Conservation (phyloP, 768 basidiomycete genomes). For the Lepiota brunneoincarnata region DNA sequence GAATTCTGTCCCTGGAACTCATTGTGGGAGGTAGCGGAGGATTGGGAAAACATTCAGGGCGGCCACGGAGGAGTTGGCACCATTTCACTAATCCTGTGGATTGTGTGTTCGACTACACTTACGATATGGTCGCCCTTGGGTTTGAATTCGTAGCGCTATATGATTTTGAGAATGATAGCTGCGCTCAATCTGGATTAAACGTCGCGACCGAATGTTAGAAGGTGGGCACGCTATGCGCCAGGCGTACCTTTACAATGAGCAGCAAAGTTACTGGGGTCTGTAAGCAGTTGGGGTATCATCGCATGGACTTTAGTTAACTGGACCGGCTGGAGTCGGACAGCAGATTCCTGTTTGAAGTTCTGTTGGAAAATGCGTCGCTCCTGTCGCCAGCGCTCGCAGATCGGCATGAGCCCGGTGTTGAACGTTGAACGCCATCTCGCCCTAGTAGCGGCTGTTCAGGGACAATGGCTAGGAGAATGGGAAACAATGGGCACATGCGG, state of each 20-base stretch:
- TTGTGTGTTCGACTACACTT: slow-evolving; percentile 16
- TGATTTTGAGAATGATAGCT: slow-evolving; percentile 13
- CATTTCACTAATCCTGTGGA: slow-evolving; percentile 16
- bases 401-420: slow-evolving; percentile 7
- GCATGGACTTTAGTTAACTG: slow-evolving; percentile 2
- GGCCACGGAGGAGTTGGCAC: slow-evolving; percentile 22
- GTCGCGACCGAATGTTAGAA: not conserved
- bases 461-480: not conserved
- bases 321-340: not conserved
- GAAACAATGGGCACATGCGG: not conserved
- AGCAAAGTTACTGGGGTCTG: slow-evolving; percentile 3
- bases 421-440: slow-evolving; percentile 8
- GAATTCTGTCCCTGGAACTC: slow-evolving; percentile 31
- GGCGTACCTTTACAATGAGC: slow-evolving; percentile 6
- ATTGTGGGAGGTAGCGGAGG: slow-evolving; percentile 24
- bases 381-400: slow-evolving; percentile 2
- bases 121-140: slow-evolving; percentile 22
- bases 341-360: slow-evolving; percentile 7
- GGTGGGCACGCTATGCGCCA: not conserved
- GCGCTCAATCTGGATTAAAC: not conserved
- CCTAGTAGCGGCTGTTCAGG: not conserved
- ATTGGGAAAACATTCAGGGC: no score
- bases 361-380: slow-evolving; percentile 5
- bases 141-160: slow-evolving; percentile 30
- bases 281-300: not conserved